Evolutionary conservation across 2,329 filamentous ascomycete genomes (phyloP), one percentile per base, ranked within the genome.

Genomic region (Dichotomopilus funicola): DNA sequence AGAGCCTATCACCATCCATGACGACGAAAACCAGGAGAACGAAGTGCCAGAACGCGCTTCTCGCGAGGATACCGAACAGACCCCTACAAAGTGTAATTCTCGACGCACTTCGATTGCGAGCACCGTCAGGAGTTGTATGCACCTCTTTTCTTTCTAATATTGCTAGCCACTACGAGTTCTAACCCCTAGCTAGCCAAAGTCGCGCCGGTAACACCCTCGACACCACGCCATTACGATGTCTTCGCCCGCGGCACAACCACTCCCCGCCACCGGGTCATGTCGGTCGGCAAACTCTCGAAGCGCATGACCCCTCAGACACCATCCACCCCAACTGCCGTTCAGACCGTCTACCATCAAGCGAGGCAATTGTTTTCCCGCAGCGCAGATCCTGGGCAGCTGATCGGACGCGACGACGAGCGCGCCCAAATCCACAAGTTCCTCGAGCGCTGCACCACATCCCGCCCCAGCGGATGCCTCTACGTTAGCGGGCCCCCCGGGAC

Each of bases 401-500:
- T 95, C 54, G 91, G 91, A 49, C 85, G 91, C 46, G 89, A 95
- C 35, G 73, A 80, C 66, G 76, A 86, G 66, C 76, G 81, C 42
- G 74, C 78, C 11, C 85, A 91, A 61, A 74, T 97, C 37, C 74
- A 76, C 10, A 71, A 67, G 0, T 96, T 96, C 67, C 78, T 96
- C 50, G 74, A 81, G 41, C 78, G 80, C 50, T 83, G 84, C 62
- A 74, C 85, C 5, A 75, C 80, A 7, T 71, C 80, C 13, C 76
- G 75, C 9, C 81, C 79, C 3, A 85, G 85, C 52, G 91, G 91
- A 52, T 97, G 92, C 67, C 80, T 96, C 51, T 99, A 99, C 68
- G 87, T 99, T 62, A 96, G 91, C 64, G 94, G 94, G 0, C 94
- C 94, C 4, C 94, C 94, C 2, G 94, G 94, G 9, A 99, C 94